Base-by-base conservation (phyloP, 805 yeast genomes). In the Starmerella tilneyi region DNA sequence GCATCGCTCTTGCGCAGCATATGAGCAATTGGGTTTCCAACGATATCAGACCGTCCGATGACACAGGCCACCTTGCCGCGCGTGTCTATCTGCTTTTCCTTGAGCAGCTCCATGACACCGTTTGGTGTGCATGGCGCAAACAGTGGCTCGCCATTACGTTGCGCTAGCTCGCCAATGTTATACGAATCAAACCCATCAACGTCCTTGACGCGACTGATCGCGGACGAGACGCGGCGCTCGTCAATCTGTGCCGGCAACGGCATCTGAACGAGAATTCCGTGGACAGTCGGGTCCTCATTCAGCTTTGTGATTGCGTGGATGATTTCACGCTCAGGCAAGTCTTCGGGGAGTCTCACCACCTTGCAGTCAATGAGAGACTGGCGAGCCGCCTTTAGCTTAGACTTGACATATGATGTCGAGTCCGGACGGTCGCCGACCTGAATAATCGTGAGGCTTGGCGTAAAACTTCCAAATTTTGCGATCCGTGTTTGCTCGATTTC, bases 41-140 rank as follows among this genome's bases (percentile, higher is more conserved):
- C 98, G 56, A 89, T 92, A 61, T 92, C 96, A n/a, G 94, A 82
- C 62, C 97, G 76, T 46, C 98, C 97, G 50, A 92, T 70, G 20
- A 89, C 97, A 45, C 85, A 94, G 20, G 94, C 94, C 49, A 74
- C 72, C 57, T 84, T 76, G 49, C 96, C 96, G 19, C 76, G 62
- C 48, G 84, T 66, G 17, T 68, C 65, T 23, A 84, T 74, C 4
- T 79, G 75, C 43, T 82, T 74, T 53, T 79, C 73, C 53, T 78
- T 73, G 58, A 89, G 70, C 58, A 89, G 70, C 56, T 79, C 83
- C 70, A 89, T 79, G 55, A 86, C 76, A 47, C 97, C 98, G 63
- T 80, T 78, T 43, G 98, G 98, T 21, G 98, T 89, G 68, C 98
- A 89, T 21, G 98, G 97, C 49, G 81, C 72, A 66, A 84, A 88